Evolutionary conservation across 139 green algal genomes (phyloP).

Genomic region (Tetradesmus obliquus): DNA sequence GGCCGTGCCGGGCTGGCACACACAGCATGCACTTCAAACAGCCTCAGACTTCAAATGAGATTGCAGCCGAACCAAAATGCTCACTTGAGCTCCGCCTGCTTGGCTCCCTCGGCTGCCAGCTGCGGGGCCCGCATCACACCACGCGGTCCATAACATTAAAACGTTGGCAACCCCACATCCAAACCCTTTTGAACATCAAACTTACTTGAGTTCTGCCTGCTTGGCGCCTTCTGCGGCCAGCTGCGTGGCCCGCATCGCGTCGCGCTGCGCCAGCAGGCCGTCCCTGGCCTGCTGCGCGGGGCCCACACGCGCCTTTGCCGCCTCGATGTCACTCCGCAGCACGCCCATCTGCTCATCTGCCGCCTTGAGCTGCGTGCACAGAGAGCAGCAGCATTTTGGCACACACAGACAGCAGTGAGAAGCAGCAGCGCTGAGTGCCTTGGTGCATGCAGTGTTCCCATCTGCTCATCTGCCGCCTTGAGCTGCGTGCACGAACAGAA

Average conservation of each 20-base stretch:
- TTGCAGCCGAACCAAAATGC: too few relatives aligned
- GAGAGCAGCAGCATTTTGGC: not conserved
- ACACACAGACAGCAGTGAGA: not conserved
- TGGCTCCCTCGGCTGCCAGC: too few relatives aligned
- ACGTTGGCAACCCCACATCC: too few relatives aligned
- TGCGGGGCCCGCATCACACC: too few relatives aligned
- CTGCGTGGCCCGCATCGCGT: conserved; percentile 46
- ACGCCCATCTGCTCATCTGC: conserved; percentile 13
- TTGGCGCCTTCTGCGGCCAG: conserved; percentile 23
- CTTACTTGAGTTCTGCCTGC: not conserved
- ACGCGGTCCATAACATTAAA: too few relatives aligned
- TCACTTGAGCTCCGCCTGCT: too few relatives aligned
- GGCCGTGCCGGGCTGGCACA: not conserved
- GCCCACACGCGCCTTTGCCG: conserved; percentile 14
- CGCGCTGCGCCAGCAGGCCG: conserved; percentile 49
- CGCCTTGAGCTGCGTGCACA: not conserved
- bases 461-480: conserved; percentile 8
- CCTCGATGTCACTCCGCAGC: not conserved
- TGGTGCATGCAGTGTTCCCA: not conserved
- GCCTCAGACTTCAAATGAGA: too few relatives aligned
- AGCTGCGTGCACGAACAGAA: conserved; percentile 3
- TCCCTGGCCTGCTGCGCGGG: conserved; percentile 14
- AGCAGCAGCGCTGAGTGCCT: not conserved
- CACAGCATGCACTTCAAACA: too few relatives aligned
- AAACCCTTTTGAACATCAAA: not conserved